Base-by-base conservation (phyloP, 192 early-diverging fungal genomes). In the Coemansia asiatica region DNA sequence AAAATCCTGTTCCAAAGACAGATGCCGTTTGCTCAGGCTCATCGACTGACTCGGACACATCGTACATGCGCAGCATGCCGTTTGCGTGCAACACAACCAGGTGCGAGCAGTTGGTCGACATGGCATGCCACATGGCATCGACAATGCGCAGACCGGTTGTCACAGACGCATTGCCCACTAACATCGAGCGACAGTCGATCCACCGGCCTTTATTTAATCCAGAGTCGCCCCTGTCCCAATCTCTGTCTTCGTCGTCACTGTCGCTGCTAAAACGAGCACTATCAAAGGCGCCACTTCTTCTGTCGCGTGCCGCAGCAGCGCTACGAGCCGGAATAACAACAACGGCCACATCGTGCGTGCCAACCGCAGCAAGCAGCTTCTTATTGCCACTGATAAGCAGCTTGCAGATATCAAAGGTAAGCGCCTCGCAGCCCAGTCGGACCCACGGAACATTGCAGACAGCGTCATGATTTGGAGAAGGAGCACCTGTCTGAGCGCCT, bases 101-200 rank as follows among this genome's bases (percentile, higher is more conserved):
- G 61, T 95, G 91, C 6, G 83, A 75, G 50, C 83, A 79, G n/a
- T 59, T 79, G 28, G 88, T 82, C 54, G 89, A 91, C 62, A 94
- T 72, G 22, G 91, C 88, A 53, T 94, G 94, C 94, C 94, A 95
- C 27, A 82, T 81, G 10, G 87, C 86, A 61, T 94, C 90, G 6
- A 83, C 76, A 5, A 90, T 78, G 5, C 83, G 82, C 46, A 78
- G 77, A 19, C 77, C 46, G 13, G 36, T 40, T 18, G 23, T 35
- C 18, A 48, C 12, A 27, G 60, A 53, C 15, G 56, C 47, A 12
- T 28, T 51, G 18, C 72, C 72, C 8, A 83, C 35, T 21, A 67
- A 18, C 69, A 70, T 75, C 2, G 81, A 75, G 13, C 70, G 66
- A 44, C 76, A 78, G 61, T 79, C 72, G 9, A 71, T 47, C 71